Percentiles rank a stretch among this genome's conserved stretches.
These are phyloP conservation scores for Carallia pectinifolia DNA, from an alignment of 345 rosid genomes.

Conservation along the genomic window DNA sequence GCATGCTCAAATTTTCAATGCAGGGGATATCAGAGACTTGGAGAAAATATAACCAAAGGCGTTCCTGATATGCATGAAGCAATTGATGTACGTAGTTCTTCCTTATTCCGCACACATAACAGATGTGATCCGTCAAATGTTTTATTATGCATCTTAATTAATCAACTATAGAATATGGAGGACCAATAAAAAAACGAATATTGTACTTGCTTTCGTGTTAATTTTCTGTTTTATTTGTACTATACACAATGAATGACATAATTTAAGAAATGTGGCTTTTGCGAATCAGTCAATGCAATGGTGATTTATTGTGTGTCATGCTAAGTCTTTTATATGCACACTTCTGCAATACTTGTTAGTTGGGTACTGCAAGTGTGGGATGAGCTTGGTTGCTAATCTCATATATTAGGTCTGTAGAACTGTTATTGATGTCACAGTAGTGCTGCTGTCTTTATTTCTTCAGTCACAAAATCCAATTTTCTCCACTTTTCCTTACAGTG, in stretches of 20 bases:
- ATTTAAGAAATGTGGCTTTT: background rate
- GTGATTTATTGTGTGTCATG: too few relatives aligned
- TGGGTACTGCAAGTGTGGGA: too few relatives aligned
- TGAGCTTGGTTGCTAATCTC: too few relatives aligned
- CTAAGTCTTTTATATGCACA: too few relatives aligned
- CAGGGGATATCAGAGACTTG: conserved; percentile 86
- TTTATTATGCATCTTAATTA: background rate
- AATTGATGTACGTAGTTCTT: conserved; percentile 56
- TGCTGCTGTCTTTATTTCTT: background rate
- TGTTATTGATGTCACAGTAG: too few relatives aligned
- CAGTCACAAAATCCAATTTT: background rate
- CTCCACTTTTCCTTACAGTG: conserved; percentile 35
- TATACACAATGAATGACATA: background rate
- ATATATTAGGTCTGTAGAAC: too few relatives aligned
- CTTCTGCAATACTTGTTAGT: too few relatives aligned
- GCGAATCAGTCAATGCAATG: too few relatives aligned
- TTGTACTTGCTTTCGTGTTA: background rate
- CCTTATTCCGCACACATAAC: background rate
- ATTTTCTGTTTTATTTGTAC: background rate
- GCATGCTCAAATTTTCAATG: conserved; percentile 20
- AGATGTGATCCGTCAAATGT: background rate
- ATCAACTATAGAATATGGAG: background rate
- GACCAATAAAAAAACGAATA: background rate
- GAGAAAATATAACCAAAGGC: conserved; percentile 83
- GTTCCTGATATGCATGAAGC: conserved; percentile 81